phyloP scores from a whole-genome alignment of 257 asterid genomes.

The Asclepias syriaca region DNA sequence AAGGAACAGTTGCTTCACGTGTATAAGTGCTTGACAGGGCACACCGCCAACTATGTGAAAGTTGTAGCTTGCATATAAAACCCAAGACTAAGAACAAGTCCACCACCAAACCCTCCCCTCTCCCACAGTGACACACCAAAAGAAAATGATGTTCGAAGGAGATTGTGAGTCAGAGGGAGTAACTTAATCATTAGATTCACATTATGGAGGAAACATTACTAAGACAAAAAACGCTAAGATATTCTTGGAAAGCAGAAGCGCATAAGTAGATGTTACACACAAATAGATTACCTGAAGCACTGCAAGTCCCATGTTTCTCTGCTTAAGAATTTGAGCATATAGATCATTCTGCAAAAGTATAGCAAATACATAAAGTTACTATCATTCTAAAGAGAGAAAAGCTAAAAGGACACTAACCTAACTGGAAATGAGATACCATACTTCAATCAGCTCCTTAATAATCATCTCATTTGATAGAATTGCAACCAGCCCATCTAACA shows the following conservation, averaged over 20 bases:
- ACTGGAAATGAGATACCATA: slow-evolving; percentile 24
- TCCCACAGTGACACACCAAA: neutral
- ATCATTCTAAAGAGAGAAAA: slow-evolving; percentile 1
- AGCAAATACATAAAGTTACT: slow-evolving; percentile 11
- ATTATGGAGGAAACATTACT: slow-evolving; percentile 4
- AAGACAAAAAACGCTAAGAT: neutral
- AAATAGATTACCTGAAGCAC: slow-evolving; percentile 62
- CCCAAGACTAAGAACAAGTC: neutral
- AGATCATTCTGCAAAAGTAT: slow-evolving; percentile 56
- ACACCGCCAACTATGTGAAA: neutral
- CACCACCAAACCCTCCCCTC: neutral
- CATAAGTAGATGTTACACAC: neutral
- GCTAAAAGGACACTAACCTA: neutral
- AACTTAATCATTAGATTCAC: neutral
- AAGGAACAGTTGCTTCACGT: neutral
- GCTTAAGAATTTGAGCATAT: slow-evolving; percentile 69
- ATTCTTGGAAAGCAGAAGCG: neutral
- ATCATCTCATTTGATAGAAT: slow-evolving; percentile 51
- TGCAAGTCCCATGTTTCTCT: slow-evolving; percentile 47
- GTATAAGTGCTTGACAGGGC: neutral
- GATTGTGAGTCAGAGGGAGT: neutral
- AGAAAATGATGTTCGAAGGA: neutral
- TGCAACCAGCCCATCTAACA: slow-evolving; percentile 74
- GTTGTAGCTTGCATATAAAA: neutral
- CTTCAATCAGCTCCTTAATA: slow-evolving; percentile 81